Conservation (phyloP, 78 protist genomes). For the Dictyostelium intermedium region DNA sequence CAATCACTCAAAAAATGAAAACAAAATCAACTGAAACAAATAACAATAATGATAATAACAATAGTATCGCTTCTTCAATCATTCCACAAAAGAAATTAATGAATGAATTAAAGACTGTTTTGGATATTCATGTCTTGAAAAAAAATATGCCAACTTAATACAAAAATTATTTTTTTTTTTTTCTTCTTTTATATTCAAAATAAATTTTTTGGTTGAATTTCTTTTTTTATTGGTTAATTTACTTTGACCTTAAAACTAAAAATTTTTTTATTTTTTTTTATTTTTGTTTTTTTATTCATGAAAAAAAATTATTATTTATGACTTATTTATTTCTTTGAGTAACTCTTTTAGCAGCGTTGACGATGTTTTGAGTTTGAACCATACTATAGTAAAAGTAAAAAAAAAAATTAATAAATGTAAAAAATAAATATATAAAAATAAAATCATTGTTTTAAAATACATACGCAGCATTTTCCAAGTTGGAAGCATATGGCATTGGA, state of each 20-base stretch:
- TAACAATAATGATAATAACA: background rate
- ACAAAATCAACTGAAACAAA: background rate
- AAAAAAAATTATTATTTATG: background rate
- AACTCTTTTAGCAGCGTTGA: conserved; percentile 67
- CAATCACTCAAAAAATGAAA: background rate
- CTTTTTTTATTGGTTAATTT: too few species aligned
- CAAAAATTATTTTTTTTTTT: too few species aligned
- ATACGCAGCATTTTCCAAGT: conserved; percentile 84
- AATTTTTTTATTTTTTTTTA: background rate
- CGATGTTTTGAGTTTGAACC: conserved; percentile 81
- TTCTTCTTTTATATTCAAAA: too few species aligned
- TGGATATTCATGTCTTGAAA: conserved; percentile 3
- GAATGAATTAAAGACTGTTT: conserved; percentile 30
- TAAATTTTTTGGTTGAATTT: too few species aligned
- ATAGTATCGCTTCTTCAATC: background rate
- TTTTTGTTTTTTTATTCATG: background rate
- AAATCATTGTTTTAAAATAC: background rate
- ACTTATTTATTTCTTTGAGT: conserved; percentile 25
- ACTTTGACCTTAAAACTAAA: too few species aligned
- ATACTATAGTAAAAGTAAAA: background rate
- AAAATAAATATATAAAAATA: background rate
- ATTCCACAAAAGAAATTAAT: conserved; percentile 47
- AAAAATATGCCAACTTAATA: background rate
- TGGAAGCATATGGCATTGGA: conserved; percentile 96
- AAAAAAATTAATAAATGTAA: background rate